A percentile compares a stretch with the other conserved stretches of the same genome.
These are phyloP conservation scores for Diplogelasinospora grovesii DNA, from an alignment of 495 filamentous ascomycete species.

Conservation along the genomic window DNA sequence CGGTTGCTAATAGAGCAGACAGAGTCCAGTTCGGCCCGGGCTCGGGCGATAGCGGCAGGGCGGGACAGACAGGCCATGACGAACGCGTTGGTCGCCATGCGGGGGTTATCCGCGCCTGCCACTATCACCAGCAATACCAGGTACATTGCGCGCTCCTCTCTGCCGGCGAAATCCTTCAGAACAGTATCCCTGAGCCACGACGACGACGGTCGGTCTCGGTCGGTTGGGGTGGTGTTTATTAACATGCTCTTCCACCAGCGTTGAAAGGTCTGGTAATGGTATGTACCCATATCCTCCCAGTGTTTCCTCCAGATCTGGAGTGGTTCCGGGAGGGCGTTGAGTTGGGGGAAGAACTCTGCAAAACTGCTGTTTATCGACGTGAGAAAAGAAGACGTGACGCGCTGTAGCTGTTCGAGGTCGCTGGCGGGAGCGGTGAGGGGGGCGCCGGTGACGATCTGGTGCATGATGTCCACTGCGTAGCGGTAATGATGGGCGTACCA, in stretches of 20 bases:
- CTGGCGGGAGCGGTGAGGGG: conserved; percentile 5
- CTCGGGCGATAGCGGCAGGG: conserved; percentile 23
- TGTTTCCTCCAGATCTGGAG: conserved; percentile 36
- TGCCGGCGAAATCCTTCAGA: conserved; percentile 28
- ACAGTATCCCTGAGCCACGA: conserved; percentile 29
- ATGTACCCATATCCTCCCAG: conserved; percentile 26
- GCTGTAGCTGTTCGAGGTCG: conserved; percentile 13
- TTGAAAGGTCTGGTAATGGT: conserved; percentile 27
- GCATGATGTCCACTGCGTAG: conserved; percentile 28
- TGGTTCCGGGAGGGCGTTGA: conserved; percentile 26
- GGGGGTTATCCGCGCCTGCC: conserved; percentile 42
- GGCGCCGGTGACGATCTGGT: conserved; percentile 9
- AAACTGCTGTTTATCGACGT: conserved; percentile 17
- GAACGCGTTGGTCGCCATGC: conserved; percentile 33
- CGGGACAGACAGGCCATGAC: conserved; percentile 29
- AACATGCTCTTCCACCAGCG: conserved; percentile 32
- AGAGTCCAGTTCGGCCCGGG: conserved; percentile 32
- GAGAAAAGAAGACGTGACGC: conserved; percentile 6
- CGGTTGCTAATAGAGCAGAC: conserved; percentile 26
- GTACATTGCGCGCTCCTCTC: conserved; percentile 42
- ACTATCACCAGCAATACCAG: conserved; percentile 31
- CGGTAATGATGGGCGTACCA: conserved; percentile 38
- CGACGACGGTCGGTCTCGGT: conserved; percentile 17
- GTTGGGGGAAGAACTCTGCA: conserved; percentile 36
- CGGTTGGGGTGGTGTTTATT: conserved; percentile 13